These are phyloP conservation scores for Setaria italica DNA, from an alignment of 202 grass and related monocot genomes.

Conservation along the genomic window DNA sequence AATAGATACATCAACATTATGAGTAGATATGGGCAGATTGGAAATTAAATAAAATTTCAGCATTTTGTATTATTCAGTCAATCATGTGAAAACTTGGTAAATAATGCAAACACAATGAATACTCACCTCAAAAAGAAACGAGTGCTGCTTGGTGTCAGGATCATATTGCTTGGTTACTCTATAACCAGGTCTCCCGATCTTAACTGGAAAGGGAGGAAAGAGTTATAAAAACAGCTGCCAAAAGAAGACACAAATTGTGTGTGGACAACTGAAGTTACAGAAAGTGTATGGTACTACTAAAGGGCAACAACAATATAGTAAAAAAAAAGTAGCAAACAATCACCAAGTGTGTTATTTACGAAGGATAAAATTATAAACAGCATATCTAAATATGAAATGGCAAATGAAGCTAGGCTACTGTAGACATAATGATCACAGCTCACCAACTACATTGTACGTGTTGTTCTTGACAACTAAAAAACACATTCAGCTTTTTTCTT, in stretches of 20 bases:
- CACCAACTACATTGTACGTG: background rate
- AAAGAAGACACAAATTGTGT: background rate
- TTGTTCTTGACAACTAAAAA: background rate
- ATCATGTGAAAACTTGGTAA: background rate
- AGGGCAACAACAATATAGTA: background rate
- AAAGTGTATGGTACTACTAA: background rate
- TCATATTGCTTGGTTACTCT: constrained; percentile 95
- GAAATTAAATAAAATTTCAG: background rate
- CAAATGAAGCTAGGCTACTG: background rate
- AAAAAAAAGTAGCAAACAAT: background rate
- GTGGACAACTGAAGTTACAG: background rate
- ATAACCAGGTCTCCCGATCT: constrained; percentile 95
- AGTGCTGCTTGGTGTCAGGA: constrained; percentile 82
- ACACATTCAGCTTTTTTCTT: constrained; percentile 16
- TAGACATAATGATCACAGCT: background rate
- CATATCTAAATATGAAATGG: background rate
- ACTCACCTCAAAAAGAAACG: constrained; percentile 92
- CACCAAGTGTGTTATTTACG: background rate
- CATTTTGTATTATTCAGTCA: constrained; percentile 24
- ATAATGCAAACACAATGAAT: background rate
- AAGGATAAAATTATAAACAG: background rate
- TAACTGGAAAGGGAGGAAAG: constrained; percentile 74
- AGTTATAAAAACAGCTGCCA: constrained; percentile 30
- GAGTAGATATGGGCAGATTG: background rate
- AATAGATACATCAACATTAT: constrained; percentile 3